Percentiles rank a stretch among this genome's conserved stretches.
phyloP scores from a whole-genome alignment of 2,329 filamentous ascomycete genomes.

The Capronia epimyces region DNA sequence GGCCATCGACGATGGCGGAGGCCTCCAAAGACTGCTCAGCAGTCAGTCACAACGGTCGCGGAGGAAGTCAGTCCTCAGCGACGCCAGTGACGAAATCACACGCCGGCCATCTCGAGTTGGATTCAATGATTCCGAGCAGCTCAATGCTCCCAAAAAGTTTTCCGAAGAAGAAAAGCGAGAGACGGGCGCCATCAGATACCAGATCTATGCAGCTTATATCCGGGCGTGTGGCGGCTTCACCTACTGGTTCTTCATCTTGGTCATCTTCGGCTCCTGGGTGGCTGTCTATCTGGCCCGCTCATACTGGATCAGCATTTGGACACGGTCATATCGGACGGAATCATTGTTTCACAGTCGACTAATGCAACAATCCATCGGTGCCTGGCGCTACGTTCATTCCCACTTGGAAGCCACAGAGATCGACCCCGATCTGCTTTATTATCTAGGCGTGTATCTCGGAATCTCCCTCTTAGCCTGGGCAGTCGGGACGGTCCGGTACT shows the following conservation, averaged over 20 bases:
- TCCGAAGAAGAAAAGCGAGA: conserved; percentile 70
- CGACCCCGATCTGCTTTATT: conserved; percentile 50
- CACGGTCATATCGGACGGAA: conserved; percentile 33
- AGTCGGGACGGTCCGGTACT: conserved; percentile 58
- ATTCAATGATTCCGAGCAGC: conserved; percentile 34
- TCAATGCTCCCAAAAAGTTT: conserved; percentile 57
- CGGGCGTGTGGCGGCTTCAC: conserved; percentile 57
- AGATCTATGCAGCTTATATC: conserved; percentile 64
- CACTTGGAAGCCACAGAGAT: conserved; percentile 12
- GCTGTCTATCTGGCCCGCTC: conserved; percentile 31
- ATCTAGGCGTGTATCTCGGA: conserved; percentile 62
- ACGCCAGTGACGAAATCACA: conserved; percentile 10
- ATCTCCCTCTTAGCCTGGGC: conserved; percentile 52
- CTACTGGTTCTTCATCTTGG: conserved; percentile 26
- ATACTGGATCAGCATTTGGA: conserved; percentile 49
- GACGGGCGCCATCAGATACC: conserved; percentile 61
- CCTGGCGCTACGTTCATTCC: conserved; percentile 22
- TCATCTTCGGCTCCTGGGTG: conserved; percentile 25
- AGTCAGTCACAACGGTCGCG: conserved; percentile 26
- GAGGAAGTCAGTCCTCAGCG: conserved; percentile 18
- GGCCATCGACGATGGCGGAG: conserved; percentile 37
- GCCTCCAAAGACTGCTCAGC: conserved; percentile 45
- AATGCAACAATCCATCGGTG: conserved; percentile 19
- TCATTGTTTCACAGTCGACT: conserved; percentile 9
- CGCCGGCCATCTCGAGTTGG: conserved; percentile 21